Evolutionary conservation across 805 yeast species (phyloP), one percentile per base, ranked within the genome.

Genomic region (Metschnikowia kunwiensis): DNA sequence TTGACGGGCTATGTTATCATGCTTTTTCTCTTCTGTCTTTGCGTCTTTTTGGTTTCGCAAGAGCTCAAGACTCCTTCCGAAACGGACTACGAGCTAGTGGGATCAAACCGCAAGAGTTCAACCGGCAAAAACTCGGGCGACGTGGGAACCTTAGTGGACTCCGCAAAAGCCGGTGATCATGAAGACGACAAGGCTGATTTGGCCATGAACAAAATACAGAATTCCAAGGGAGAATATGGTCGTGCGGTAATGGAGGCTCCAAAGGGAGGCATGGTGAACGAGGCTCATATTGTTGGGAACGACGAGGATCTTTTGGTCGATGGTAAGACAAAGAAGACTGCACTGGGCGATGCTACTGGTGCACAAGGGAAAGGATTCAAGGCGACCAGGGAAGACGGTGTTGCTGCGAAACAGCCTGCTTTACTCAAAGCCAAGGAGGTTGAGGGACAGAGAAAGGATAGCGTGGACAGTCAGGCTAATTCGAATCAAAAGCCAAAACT

Each of bases 221-320:
- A 62, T 27, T 56, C 67, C 6, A 59, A 63, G 39, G 72, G 70
- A 4, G 64, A 65, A 29, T 56, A 55, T 28, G 70, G 70, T 4
- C 38, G 51, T 24, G 72, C 70, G 2, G 62, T 68, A 4, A 51
- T 49, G 12, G 72, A 68, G 36, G 74, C 74, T 3, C 74, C 74
- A 9, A 65, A 63, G 47, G 74, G 74, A 10, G 74, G 74, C 2
- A 54, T 66, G 38, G 74, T 72, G 25, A 68, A 68, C 48, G 74
- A 68, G 46, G 72, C 64, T 1, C 65, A 66, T 13, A 39, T 65
- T 1, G 74, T 68, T 1, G 72, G 72, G 6, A 62, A 54, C 32
- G 67, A 65, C 42, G 69, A 61, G 38, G 68, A 41, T n/a, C 43
- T 44, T 22, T 37, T 46, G 21, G 34, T 47, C 6, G 51, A 43